Evolutionary conservation across 108 stramenopile species (phyloP).

Genomic region (Nannochloropsis gaditana): DNA sequence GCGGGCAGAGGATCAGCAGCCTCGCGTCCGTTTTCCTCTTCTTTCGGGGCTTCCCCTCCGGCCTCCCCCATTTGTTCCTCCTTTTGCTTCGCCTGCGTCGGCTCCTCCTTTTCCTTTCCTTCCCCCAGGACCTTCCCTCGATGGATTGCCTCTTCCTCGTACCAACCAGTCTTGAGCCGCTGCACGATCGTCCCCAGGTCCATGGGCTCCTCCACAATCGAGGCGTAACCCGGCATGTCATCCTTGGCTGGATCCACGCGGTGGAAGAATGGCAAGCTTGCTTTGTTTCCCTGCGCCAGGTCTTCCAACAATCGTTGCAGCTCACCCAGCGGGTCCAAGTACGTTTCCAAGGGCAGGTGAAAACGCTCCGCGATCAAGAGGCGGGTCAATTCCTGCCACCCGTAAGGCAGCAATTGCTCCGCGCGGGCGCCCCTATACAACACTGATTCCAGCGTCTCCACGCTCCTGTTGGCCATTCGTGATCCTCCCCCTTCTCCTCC

Average conservation of each 20-base stretch:
- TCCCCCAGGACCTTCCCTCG: background rate
- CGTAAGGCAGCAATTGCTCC: background rate
- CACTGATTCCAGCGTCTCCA: background rate
- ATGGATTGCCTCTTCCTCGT: background rate
- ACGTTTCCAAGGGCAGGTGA: background rate
- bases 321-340: conserved; percentile 16
- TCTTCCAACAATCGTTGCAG: conserved; percentile 17
- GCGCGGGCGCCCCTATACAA: background rate
- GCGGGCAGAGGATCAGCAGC: background rate
- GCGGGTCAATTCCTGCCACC: background rate
- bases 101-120: background rate
- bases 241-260: conserved; percentile 1
- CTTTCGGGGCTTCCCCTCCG: background rate
- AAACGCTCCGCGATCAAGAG: background rate
- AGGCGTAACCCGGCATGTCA: background rate
- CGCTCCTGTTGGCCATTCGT: background rate
- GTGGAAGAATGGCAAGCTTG: background rate
- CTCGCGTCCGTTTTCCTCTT: background rate
- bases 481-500: background rate
- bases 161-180: background rate
- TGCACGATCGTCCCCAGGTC: background rate
- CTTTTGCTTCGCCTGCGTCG: background rate
- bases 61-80: background rate
- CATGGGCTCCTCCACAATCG: background rate
- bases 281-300: conserved; percentile 11